Base-by-base conservation (phyloP, 106 monocot species). In the Agapanthus africanus region DNA sequence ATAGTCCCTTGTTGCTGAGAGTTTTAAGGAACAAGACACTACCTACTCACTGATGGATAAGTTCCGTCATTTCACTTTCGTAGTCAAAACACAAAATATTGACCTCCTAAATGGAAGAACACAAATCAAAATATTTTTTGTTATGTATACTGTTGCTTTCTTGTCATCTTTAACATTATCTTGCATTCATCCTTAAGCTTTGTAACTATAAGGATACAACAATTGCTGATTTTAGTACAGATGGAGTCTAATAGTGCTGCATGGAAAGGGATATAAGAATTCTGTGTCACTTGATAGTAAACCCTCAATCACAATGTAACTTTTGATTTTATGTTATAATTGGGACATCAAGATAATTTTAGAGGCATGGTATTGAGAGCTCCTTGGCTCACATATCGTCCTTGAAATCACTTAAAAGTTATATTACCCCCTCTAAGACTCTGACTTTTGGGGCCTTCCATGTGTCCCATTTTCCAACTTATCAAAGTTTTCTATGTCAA, bases 201-300 rank as follows among this genome's bases (percentile, higher is more conserved):
- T 52, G 30, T 28, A 56, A 56, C 26, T 2, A 30, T 28, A 56
- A 56, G 11, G 1, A 56, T 56, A 13, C 13, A 30, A 30, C 4
- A 51, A 56, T 56, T 56, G 56, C 28, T 56, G 11, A 56, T 56
- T 56, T 50, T 56, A 10, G 28, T 56, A 56, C 28, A 56, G 28
- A 56, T 56, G 56, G 28, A 21, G 6, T 52, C 52, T 4, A 25
- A 23, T 25, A 44, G 44, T 44, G 44, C 44, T 44, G 16, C 6
- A 44, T 44, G 44, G 44, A 16, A 44, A 11, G 44, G 44, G 44
- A 44, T 1, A 11, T 14, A 44, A 44, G 44, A 44, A 44, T 1
- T 2, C 10, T 4, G 1, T n/a, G n/a, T n/a, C n/a, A n/a, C n/a
- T n/a, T n/a, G n/a, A n/a, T n/a, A n/a, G n/a, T n/a, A n/a, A n/a